Percentiles rank a stretch among this genome's conserved stretches.
Conservation (phyloP, 306 rosid genomes). For the Casuarina glauca region DNA sequence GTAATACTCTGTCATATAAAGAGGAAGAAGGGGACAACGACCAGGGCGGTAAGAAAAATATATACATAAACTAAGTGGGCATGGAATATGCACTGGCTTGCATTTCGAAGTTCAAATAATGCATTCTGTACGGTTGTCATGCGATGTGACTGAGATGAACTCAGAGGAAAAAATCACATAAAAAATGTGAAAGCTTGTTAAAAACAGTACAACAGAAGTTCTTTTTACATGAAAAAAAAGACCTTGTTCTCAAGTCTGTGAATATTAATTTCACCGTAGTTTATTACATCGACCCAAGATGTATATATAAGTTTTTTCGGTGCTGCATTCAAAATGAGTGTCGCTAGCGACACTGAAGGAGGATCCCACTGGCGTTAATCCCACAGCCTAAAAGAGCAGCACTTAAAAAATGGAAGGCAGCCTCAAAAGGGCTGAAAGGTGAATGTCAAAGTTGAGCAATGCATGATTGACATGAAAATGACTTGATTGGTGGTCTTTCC, state of each 20-base stretch:
- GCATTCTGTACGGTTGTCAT: not conserved
- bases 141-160: not conserved
- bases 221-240: no score
- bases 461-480: conserved; percentile 50
- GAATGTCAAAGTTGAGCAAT: conserved; percentile 46
- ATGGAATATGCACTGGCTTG: not conserved
- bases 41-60: conserved; percentile 35
- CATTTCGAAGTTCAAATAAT: not conserved
- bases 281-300: not conserved
- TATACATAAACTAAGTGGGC: conserved; percentile 8
- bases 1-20: conserved; percentile 35
- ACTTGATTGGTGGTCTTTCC: conserved; percentile 59
- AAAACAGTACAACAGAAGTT: no score
- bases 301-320: not conserved
- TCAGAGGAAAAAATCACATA: not conserved
- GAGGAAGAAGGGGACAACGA: conserved; percentile 34
- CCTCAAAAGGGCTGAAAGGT: conserved; percentile 94
- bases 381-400: conserved; percentile 41
- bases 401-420: conserved; percentile 41
- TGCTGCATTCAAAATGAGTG: conserved; percentile 17
- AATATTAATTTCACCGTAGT: not conserved
- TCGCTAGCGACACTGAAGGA: conserved; percentile 22
- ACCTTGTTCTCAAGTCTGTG: no score
- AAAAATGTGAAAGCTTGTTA: not conserved
- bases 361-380: conserved; percentile 36